Conservation (phyloP, 2,329 filamentous ascomycete species). For the Falciphora oryzae region DNA sequence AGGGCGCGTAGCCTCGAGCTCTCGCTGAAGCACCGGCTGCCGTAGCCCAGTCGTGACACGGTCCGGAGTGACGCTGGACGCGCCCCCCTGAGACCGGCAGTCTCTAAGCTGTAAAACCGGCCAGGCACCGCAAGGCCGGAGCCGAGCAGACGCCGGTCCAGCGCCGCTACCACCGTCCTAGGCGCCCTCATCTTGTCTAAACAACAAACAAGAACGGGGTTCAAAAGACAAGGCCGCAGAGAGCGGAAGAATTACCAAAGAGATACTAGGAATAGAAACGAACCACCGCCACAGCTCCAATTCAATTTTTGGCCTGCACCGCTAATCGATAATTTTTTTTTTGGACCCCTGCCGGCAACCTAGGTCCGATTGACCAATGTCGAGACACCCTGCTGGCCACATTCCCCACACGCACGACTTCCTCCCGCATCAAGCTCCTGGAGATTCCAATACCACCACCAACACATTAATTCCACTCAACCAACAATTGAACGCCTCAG, state of each 20-base stretch:
- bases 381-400: conserved; percentile 1
- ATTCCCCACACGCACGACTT: background rate
- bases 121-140: conserved; percentile 13
- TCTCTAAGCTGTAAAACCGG: conserved; percentile 3
- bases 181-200: conserved; percentile 32
- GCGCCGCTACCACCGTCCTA: conserved; percentile 31
- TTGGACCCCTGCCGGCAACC: conserved; percentile 8
- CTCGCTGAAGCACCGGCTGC: conserved; percentile 34
- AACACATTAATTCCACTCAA: too few species aligned
- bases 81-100: conserved; percentile 5
- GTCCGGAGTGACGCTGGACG: conserved; percentile 23
- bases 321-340: conserved; percentile 14
- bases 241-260: conserved; percentile 16
- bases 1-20: conserved; percentile 28
- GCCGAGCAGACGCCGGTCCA: conserved; percentile 29
- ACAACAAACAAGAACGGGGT: conserved; percentile 14
- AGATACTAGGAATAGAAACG: conserved; percentile 15
- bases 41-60: conserved; percentile 14
- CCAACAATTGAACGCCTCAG: too few species aligned
- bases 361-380: background rate
- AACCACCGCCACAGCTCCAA: conserved; percentile 12
- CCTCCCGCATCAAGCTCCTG: too few species aligned
- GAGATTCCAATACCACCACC: too few species aligned
- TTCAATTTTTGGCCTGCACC: conserved; percentile 11
- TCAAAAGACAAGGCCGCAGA: conserved; percentile 11